Conservation (phyloP, 75 land plant genomes). For the Pinus taeda region DNA sequence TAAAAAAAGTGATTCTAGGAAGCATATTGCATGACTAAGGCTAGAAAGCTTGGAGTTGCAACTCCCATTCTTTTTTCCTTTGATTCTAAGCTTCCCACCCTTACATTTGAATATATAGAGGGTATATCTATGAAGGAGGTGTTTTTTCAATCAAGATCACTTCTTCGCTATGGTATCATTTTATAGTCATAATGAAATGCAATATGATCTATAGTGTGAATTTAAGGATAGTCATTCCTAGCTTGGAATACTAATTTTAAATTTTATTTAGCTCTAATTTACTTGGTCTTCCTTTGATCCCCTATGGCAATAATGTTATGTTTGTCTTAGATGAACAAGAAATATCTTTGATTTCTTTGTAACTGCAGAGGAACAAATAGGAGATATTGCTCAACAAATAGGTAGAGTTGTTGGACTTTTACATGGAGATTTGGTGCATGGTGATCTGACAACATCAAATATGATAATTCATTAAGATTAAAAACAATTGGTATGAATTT, state of each 20-base stretch:
- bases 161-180: conserved; percentile 32
- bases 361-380: conserved; percentile 47
- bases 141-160: conserved; percentile 39
- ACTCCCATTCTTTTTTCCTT: conserved; percentile 83
- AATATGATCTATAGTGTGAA: neutral
- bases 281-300: neutral
- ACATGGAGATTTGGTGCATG: conserved; percentile 95
- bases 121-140: conserved; percentile 87
- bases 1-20: conserved; percentile 45
- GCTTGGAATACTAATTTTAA: neutral
- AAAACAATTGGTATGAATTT: conserved; percentile 65
- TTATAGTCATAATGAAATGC: neutral
- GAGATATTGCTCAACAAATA: conserved; percentile 76
- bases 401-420: conserved; percentile 78
- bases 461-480: conserved; percentile 67
- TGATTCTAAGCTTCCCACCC: conserved; percentile 56
- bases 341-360: conserved; percentile 35
- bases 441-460: conserved; percentile 97
- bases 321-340: neutral
- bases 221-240: neutral
- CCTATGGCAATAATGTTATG: neutral
- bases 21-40: conserved; percentile 92
- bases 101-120: conserved; percentile 87
- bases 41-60: conserved; percentile 79
- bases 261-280: neutral